Base-by-base conservation (phyloP, 768 basidiomycete species). In the Kwoniella heveanensis region DNA sequence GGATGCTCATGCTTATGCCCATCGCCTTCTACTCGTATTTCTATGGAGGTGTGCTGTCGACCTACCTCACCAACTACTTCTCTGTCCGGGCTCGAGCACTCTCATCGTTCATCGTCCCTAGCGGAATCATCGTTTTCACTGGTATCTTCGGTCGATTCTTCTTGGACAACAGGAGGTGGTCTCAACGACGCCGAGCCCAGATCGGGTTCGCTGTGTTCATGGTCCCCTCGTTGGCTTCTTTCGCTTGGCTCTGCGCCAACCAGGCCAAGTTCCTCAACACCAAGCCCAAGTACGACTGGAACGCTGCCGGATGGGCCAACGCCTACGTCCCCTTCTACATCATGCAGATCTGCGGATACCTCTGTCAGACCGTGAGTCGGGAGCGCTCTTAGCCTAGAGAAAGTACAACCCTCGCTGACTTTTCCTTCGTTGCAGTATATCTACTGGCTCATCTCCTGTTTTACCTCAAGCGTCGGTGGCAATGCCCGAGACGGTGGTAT, bases 101-200 rank as follows among this genome's bases (percentile, higher is more conserved):
- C 5, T 74, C 72, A 3, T 69, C 67, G 15, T 55, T 74, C 46
- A 64, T 74, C 55, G 46, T 52, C 4, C 68, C 68, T 9, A 21
- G 37, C 29, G 22, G 22, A 17, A 62, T 61, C 57, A 58, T 69
- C 37, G 54, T 67, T 49, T 64, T 60, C 51, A 65, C 63, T 29
- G 57, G 51, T 24, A 15, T 69, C 32, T 65, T 51, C 49, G 64
- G 64, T 17, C 9, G 53, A 22, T 49, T 69, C 26, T 12, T 69
- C 24, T 56, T 69, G 10, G 67, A 69, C 36, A 26, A 51, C 17
- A 55, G 50, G 52, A 22, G 56, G 19, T 29, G 49, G 30, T 37
- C 36, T n/a, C 67, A 69, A 39, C 22, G 55, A 22, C 48, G 26
- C 1, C 24, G 67, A 50, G 67, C 67, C n/a, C 60, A 65, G 19